Conservation (phyloP, 2,329 filamentous ascomycete genomes). For the Colletotrichum salicis region DNA sequence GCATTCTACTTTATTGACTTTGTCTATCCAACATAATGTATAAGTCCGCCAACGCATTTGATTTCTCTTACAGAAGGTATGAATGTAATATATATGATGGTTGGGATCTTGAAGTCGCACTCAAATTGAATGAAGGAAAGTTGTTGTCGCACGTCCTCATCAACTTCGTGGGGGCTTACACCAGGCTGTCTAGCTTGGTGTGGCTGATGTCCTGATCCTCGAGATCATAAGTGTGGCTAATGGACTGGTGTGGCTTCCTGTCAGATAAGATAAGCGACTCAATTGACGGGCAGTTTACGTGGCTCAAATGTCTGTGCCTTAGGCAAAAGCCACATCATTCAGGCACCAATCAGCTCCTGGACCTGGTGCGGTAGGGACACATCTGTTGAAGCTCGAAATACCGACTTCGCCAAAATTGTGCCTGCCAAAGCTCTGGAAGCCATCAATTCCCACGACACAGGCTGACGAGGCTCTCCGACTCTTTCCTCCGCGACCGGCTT, state of each 20-base stretch:
- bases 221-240: too few relatives aligned
- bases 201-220: too few relatives aligned
- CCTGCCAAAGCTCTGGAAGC: slow-evolving; percentile 37
- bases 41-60: too few relatives aligned
- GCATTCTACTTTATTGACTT: too few relatives aligned
- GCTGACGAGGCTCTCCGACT: slow-evolving; percentile 14
- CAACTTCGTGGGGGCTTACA: too few relatives aligned
- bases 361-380: slow-evolving; percentile 36
- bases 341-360: slow-evolving; percentile 36
- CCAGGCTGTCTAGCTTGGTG: too few relatives aligned
- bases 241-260: not conserved
- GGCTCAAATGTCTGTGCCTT: slow-evolving; percentile 3
- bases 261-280: not conserved
- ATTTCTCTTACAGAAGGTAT: too few relatives aligned
- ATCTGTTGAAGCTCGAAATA: slow-evolving; percentile 38
- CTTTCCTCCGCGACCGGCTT: slow-evolving; percentile 31
- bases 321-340: slow-evolving; percentile 31
- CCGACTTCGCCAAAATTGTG: slow-evolving; percentile 36
- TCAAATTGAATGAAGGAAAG: too few relatives aligned
- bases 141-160: too few relatives aligned
- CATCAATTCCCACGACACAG: slow-evolving; percentile 33
- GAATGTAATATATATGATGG: too few relatives aligned
- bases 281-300: not conserved
- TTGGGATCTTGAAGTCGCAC: too few relatives aligned
- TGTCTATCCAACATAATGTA: too few relatives aligned